Evolutionary conservation across 495 filamentous ascomycete species (phyloP), one percentile per base, ranked within the genome.

Genomic region (Aspergillus baeticus): DNA sequence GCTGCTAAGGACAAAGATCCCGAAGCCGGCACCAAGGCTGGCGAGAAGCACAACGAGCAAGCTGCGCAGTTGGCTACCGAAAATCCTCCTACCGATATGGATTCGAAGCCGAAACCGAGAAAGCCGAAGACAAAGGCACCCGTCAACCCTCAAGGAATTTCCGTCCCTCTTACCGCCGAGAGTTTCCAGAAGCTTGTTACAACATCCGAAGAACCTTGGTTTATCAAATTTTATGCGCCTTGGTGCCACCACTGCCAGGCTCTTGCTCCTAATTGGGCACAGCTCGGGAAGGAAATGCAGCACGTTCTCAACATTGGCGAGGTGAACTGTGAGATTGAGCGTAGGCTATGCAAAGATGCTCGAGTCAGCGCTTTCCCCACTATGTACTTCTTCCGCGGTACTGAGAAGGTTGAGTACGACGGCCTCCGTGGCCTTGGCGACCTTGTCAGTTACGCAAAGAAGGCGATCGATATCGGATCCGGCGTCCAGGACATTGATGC

Each of bases 161-260:
- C 91, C 13, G 76, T 88, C 11, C 74, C 86, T 10, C 82, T 98
- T 17, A 88, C 85, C 17, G 86, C 89, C 20, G 93, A 98, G 66
- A 87, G 76, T 57, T 98, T 98, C 77, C 87, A 93, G 67, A 87
- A 82, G 49, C 74, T 84, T 26, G 92, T 98, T 21, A 96, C 91
- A 4, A 88, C 85, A 65, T 90, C 92, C 0, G 84, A 88, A 41
- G 92, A 98, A 42, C 87, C 92, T 14, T 98, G 94, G 94, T 96
- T 98, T 64, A 85, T 98, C 72, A 98, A 98, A 68, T 98, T 98
- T 69, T 98, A 96, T 69, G 92, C 90, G 22, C 94, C 94, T 1
- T 98, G 94, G 94, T 98, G 94, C 68, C 83, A 83, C 54, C 94
- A 98, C 70, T 98, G 94, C 69, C 88, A 96, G 68, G 89, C 89